Conservation (phyloP, 1,284 basidiomycete genomes). For the Blastosporella zonata region DNA sequence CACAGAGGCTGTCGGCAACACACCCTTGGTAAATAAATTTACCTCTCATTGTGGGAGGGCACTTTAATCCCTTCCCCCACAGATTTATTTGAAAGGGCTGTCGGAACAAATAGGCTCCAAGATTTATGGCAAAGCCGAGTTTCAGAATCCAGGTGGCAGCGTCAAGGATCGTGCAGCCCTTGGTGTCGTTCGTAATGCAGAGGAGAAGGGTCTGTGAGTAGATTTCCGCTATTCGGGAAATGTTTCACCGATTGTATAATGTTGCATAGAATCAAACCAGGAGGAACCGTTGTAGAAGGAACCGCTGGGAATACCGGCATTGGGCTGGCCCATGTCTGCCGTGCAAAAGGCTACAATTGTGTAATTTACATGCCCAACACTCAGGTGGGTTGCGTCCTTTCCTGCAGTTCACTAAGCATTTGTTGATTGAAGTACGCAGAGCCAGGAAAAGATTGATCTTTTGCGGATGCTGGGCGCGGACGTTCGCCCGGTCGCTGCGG, state of each 20-base stretch:
- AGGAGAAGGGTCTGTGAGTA: constrained; percentile 75
- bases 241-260: constrained; percentile 3
- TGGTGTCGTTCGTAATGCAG: constrained; percentile 87
- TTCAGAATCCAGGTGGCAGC: constrained; percentile 98
- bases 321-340: constrained; percentile 92
- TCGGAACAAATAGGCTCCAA: constrained; percentile 90
- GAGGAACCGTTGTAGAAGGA: constrained; percentile 96
- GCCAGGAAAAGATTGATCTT: constrained; percentile 97
- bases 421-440: constrained; percentile 40
- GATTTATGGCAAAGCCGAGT: constrained; percentile 95
- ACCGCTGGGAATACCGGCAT: constrained; percentile 99
- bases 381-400: constrained; percentile 51
- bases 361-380: constrained; percentile 99
- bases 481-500: constrained; percentile 93
- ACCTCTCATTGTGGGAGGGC: background rate
- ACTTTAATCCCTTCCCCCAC: constrained; percentile 5
- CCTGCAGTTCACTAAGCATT: background rate
- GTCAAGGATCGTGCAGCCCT: constrained; percentile 98
- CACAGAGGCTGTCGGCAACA: constrained; percentile 89
- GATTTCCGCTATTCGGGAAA: constrained; percentile 1
- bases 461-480: constrained; percentile 96
- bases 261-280: constrained; percentile 72
- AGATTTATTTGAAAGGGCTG: constrained; percentile 84
- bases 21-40: constrained; percentile 66
- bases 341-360: constrained; percentile 91